phyloP scores from a whole-genome alignment of 768 basidiomycete genomes.

The Leccinum longicurvipes region DNA sequence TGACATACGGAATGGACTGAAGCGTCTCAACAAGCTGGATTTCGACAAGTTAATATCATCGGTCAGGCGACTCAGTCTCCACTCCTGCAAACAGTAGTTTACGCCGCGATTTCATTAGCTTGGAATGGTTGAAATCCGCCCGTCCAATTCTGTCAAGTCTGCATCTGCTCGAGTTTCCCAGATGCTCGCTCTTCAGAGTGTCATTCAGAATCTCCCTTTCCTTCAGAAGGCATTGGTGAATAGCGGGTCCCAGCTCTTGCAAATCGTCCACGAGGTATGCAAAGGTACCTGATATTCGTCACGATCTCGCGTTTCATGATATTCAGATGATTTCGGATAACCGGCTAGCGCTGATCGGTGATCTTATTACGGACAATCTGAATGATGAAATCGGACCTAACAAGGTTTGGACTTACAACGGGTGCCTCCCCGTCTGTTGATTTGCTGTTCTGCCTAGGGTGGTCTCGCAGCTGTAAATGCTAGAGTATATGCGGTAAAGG shows the following conservation, averaged over 20 bases:
- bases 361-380: slow-evolving; percentile 55
- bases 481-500: slow-evolving; percentile 87
- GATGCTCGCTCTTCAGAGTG: slow-evolving; percentile 73
- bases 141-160: slow-evolving; percentile 51
- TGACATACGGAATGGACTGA: slow-evolving; percentile 65
- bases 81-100: neutral
- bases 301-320: neutral
- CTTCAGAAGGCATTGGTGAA: slow-evolving; percentile 61
- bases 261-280: slow-evolving; percentile 57
- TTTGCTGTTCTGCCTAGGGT: slow-evolving; percentile 39
- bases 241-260: slow-evolving; percentile 56
- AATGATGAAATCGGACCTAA: slow-evolving; percentile 66
- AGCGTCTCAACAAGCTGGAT: slow-evolving; percentile 74
- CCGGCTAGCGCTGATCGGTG: slow-evolving; percentile 60
- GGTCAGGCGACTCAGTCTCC: slow-evolving; percentile 33
- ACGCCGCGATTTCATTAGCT: slow-evolving; percentile 43
- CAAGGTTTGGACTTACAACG: slow-evolving; percentile 45
- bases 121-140: slow-evolving; percentile 57
- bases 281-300: neutral
- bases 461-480: slow-evolving; percentile 74
- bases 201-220: slow-evolving; percentile 64
- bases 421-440: neutral
- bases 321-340: slow-evolving; percentile 72
- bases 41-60: slow-evolving; percentile 82
- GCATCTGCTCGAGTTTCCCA: slow-evolving; percentile 70